A percentile compares a stretch with the other conserved stretches of the same genome.
Conservation (phyloP, 192 early-diverging fungal species). For the Coemansia sp. region DNA sequence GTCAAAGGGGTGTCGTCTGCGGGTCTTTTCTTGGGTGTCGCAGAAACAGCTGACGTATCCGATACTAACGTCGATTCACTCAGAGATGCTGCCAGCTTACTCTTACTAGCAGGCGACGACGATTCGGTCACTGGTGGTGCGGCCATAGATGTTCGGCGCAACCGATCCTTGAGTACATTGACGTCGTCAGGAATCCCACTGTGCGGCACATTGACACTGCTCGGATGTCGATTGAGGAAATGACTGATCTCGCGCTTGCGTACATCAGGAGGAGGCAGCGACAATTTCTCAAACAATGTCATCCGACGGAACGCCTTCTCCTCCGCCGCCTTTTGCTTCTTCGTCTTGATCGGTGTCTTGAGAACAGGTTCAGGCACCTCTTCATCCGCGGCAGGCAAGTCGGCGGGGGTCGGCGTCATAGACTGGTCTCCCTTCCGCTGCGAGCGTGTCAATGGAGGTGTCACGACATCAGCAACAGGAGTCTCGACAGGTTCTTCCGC, state of each 20-base stretch:
- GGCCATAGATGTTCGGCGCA: slow-evolving; percentile 13
- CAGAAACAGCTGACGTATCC: background rate
- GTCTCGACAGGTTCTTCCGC: background rate
- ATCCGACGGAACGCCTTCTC: slow-evolving; percentile 15
- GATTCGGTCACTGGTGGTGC: background rate
- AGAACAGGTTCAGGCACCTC: background rate
- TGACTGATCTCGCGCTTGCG: slow-evolving; percentile 15
- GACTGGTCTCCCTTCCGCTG: background rate
- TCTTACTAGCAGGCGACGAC: background rate
- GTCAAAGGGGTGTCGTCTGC: background rate
- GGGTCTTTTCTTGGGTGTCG: slow-evolving; percentile 7
- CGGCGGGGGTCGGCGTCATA: too few species aligned
- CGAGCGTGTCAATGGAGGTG: background rate
- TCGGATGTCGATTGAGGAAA: background rate
- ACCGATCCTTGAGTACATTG: slow-evolving; percentile 25
- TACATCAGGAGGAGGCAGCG: slow-evolving; percentile 44
- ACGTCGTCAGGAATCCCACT: slow-evolving; percentile 31
- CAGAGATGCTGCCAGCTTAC: background rate
- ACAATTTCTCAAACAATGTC: slow-evolving; percentile 48
- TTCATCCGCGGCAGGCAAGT: background rate
- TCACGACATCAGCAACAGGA: background rate
- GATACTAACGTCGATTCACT: background rate
- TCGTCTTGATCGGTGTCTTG: background rate
- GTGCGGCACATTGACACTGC: background rate
- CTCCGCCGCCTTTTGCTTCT: background rate